Base-by-base conservation (phyloP, 371 early-diverging fungal genomes). In the Homolaphlyctis polyrhiza region DNA sequence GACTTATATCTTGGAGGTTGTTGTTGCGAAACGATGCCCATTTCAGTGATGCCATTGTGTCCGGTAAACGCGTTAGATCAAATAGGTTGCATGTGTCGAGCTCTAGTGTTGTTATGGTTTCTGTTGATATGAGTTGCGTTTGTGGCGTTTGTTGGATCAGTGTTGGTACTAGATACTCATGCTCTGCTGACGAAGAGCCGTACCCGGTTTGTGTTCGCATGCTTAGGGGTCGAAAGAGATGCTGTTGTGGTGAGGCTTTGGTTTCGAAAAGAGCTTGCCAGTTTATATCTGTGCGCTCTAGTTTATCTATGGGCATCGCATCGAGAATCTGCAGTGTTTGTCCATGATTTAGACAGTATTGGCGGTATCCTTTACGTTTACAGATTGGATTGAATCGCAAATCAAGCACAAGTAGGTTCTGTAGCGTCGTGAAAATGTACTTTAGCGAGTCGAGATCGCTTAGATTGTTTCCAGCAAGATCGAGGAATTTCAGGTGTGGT, bases 11-110 rank as follows among this genome's bases (percentile, higher is more conserved):
- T 1, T 66, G 30, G 5, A 82, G 52, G 63, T 68, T 66, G 66
- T 82, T 82, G 68, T 78, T 72, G 33, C 79, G 57, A 66, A 82
- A 78, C 33, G 73, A 73, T 16, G 77, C 75, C 80, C 80, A 80
- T 2, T 74, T 57, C 21, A 82, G 69, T 35, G 76, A 69, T 0
- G 67, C 58, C 60, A 79, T 47, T 29, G 66, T 69, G 39, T 6
- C 35, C 16, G 82, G 80, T 1, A 82, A 66, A n/a, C 32, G 33
- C 11, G 70, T 66, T 50, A 79, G 51, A 57, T 71, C 70, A 36
- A 66, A 69, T 28, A 82, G 63, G 58, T 73, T 66, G 66, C 77
- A 77, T 23, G 50, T 61, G 59, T 82, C 80, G 14, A 82, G 61
- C 65, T 80, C 80, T n/a, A 82, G 58, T 13, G 75, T 77, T 0